phyloP scores from a whole-genome alignment of 306 rosid genomes.

The Urtica urens region DNA sequence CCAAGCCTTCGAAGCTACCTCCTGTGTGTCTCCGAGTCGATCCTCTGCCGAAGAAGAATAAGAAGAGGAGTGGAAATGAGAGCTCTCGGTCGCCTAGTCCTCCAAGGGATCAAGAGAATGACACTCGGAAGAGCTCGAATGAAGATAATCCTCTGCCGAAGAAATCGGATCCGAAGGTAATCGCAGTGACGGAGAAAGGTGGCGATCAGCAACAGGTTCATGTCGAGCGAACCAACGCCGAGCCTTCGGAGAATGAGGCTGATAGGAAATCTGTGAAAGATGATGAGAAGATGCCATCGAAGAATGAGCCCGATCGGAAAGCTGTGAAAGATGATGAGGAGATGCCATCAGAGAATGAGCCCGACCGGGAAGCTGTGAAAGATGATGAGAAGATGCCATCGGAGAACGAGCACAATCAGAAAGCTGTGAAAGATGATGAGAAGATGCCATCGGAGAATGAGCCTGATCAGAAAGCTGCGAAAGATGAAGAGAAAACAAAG shows the following conservation, averaged over 20 bases:
- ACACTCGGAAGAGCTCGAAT: slow-evolving; percentile 5
- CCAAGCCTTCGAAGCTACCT: slow-evolving; percentile 40
- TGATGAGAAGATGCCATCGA: too few relatives aligned
- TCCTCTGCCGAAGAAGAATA: slow-evolving; percentile 52
- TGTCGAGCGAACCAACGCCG: slow-evolving; percentile 7
- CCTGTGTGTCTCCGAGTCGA: slow-evolving; percentile 85
- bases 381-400: too few relatives aligned
- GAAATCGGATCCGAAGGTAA: slow-evolving; percentile 11
- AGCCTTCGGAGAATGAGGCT: too few relatives aligned
- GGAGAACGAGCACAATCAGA: too few relatives aligned
- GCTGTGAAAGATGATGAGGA: too few relatives aligned
- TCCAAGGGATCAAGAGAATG: slow-evolving; percentile 13
- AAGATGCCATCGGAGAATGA: neutral
- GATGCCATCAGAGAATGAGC: too few relatives aligned
- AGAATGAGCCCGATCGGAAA: too few relatives aligned
- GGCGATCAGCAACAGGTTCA: too few relatives aligned
- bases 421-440: too few relatives aligned
- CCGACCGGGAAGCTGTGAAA: too few relatives aligned
- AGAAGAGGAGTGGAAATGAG: slow-evolving; percentile 31
- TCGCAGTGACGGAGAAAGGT: slow-evolving; percentile 17
- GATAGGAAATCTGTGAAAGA: too few relatives aligned
- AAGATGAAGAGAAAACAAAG: slow-evolving; percentile 3
- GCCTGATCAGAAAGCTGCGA: neutral
- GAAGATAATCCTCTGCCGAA: neutral
- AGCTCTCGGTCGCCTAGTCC: slow-evolving; percentile 47